These are phyloP conservation scores for Porphyrellus cyaneotinctus DNA, from an alignment of 768 basidiomycete species.

Conservation along the genomic window DNA sequence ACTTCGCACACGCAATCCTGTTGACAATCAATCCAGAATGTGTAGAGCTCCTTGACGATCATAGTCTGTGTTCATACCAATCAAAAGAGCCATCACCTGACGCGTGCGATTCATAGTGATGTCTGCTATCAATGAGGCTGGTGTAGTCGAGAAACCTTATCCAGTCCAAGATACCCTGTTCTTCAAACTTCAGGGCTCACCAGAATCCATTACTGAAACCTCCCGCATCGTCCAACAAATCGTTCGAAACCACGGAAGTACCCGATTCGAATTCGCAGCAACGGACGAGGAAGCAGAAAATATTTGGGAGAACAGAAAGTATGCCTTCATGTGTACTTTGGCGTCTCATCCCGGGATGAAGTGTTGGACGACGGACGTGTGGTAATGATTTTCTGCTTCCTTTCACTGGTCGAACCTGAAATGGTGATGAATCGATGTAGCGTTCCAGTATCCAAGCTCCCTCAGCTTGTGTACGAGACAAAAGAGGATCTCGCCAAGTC, in stretches of 20 bases:
- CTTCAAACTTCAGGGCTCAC: constrained; percentile 87
- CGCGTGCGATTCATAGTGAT: constrained; percentile 48
- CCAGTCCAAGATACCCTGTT: constrained; percentile 78
- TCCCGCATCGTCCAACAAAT: constrained; percentile 58
- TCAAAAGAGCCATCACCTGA: not conserved
- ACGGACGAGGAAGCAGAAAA: constrained; percentile 71
- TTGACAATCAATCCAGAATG: constrained; percentile 53
- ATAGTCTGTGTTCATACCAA: constrained; percentile 40
- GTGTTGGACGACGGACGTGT: constrained; percentile 89
- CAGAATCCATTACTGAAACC: constrained; percentile 51
- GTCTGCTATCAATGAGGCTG: constrained; percentile 67
- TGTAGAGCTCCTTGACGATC: constrained; percentile 80
- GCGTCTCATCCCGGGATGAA: constrained; percentile 58
- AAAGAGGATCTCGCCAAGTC: constrained; percentile 67
- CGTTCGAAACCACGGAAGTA: constrained; percentile 63
- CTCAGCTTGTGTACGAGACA: constrained; percentile 70
- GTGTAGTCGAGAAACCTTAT: constrained; percentile 56
- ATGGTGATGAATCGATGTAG: constrained; percentile 27
- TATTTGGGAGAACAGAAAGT: constrained; percentile 85
- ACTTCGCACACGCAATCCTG: not conserved
- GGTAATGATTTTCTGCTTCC: constrained; percentile 41
- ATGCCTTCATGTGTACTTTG: constrained; percentile 70
- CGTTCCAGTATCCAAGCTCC: constrained; percentile 67
- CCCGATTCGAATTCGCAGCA: constrained; percentile 65
- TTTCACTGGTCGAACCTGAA: not conserved